These are phyloP conservation scores for Trypethelium eluteriae DNA, from an alignment of 495 filamentous ascomycete genomes.

Conservation along the genomic window DNA sequence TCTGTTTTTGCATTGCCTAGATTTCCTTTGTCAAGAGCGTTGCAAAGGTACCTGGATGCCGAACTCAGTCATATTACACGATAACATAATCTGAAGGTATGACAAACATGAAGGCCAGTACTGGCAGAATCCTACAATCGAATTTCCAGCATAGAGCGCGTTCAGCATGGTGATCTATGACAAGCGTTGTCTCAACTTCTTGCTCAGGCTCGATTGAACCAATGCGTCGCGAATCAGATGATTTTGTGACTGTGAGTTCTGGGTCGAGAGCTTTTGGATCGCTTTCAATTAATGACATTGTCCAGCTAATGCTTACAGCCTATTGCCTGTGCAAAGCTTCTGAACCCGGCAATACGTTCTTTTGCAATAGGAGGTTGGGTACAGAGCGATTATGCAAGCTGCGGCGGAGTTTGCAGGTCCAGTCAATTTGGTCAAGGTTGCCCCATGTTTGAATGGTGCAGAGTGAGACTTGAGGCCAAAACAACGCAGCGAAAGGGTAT, in stretches of 20 bases:
- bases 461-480: no score
- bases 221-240: background rate
- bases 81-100: background rate
- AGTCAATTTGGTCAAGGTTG: no score
- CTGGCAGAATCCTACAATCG: slow-evolving; percentile 35
- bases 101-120: slow-evolving; percentile 33
- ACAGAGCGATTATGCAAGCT: no score
- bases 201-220: background rate
- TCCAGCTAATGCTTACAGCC: background rate
- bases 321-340: no score
- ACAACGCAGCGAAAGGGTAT: no score
- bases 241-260: background rate
- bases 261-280: background rate
- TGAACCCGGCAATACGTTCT: no score
- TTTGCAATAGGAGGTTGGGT: no score
- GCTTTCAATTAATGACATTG: background rate
- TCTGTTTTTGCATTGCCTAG: slow-evolving; percentile 60
- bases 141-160: slow-evolving; percentile 31
- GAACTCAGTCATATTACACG: background rate
- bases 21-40: slow-evolving; percentile 36
- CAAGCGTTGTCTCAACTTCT: background rate
- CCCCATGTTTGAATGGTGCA: no score
- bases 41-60: slow-evolving; percentile 33
- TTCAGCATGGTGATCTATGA: slow-evolving; percentile 15
- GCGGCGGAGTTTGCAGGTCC: no score